Conservation (phyloP, 257 asterid species). For the Salvia hispanica region DNA sequence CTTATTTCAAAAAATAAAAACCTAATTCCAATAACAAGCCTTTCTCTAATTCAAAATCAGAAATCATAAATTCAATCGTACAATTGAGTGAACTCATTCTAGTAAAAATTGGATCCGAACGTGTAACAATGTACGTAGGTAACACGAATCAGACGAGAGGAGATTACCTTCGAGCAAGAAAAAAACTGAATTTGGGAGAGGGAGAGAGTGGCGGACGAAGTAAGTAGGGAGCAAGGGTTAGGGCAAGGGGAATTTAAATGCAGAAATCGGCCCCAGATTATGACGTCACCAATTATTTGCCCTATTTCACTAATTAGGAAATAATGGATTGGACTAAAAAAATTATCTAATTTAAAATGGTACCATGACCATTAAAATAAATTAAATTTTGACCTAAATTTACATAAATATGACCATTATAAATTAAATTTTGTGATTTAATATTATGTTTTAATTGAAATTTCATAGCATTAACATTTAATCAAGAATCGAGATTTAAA, state of each 20-base stretch:
- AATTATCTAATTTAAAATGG: too few species aligned
- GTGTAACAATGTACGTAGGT: background rate
- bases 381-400: too few species aligned
- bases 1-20: background rate
- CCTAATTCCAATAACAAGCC: background rate
- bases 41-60: background rate
- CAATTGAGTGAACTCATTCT: background rate
- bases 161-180: background rate
- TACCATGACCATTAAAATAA: too few species aligned
- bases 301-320: too few species aligned
- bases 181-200: background rate
- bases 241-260: constrained; percentile 31
- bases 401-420: too few species aligned
- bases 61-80: background rate
- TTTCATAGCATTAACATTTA: too few species aligned
- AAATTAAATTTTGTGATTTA: too few species aligned
- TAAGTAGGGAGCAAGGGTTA: background rate
- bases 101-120: background rate
- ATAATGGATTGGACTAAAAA: too few species aligned
- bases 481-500: too few species aligned
- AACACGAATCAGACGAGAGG: background rate
- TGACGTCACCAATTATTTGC: too few species aligned
- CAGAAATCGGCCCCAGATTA: background rate
- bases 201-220: constrained; percentile 26
- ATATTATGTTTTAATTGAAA: too few species aligned